Base-by-base conservation (phyloP, 2,329 filamentous ascomycete genomes). In the Geosmithia flava region DNA sequence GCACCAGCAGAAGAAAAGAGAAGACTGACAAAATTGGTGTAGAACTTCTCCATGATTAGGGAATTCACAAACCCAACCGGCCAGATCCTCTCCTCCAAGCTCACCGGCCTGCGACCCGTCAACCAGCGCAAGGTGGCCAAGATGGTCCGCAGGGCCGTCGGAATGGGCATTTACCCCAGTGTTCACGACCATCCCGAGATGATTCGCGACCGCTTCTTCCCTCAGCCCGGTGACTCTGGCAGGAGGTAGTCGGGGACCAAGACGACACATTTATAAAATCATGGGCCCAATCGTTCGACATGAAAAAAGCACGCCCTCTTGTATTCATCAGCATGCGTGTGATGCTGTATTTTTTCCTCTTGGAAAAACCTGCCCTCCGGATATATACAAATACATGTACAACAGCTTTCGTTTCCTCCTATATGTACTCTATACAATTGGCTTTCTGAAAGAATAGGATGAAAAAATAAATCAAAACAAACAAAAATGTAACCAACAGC, bases 121-220 rank as follows among this genome's bases (percentile, higher is more conserved):
- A 97, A 97, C 71, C 93, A 98, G 71, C 78, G 93, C 55, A 89
- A 85, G 68, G 81, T 98, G 61, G 86, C 91, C 52, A 96, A 94
- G 72, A 91, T 94, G 47, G 85, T 98, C 58, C 75, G 93, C 54
- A 78, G 93, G 56, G 84, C 87, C 19, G 83, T 97, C 58, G 93
- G 90, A 1, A 76, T 96, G 60, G 93, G 93, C 16, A 71, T 97
- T 51, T 89, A 97, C 76, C 93, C 93, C 20, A 94, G 83, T 62
- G 84, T 94, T 48, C 87, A 98, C 69, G 72, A 74, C 54, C 93
- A 98, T 68, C 93, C 93, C 3, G 86, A 94, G 64, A 72, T 95
- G 49, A 63, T 95, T 54, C 69, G 72, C 50, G 56, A 65, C 13
- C 53, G 62, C 19, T 66, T 66, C 56, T 67, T 58, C 51, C 42